Base-by-base conservation (phyloP, 2,329 filamentous ascomycete species). In the Claviceps sp. region DNA sequence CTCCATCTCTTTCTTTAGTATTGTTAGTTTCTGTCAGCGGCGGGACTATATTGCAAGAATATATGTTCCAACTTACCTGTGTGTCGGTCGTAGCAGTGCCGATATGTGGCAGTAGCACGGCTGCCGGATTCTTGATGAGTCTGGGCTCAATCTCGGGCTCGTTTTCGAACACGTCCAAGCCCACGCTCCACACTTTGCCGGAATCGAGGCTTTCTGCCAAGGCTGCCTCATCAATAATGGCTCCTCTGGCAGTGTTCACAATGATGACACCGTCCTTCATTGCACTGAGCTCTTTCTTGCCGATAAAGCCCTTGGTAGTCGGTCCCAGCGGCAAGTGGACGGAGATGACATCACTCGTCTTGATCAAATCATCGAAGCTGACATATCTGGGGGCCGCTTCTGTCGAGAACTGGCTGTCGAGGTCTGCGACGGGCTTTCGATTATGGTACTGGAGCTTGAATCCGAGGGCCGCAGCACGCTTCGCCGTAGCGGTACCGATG, bases 91-190 rank as follows among this genome's bases (percentile, higher is more conserved):
- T 85, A 65, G 74, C 79, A 0, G 82, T 87, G 0, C 83, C 83
- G 68, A 87, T 76, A 60, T 87, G 83, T 38, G 83, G 83, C 44
- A 86, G 65, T 18, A 86, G 67, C 52, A 84, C 68, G 0, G 82
- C 80, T 55, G 78, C 72, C 4, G 74, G 74, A 57, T 83, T 84
- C 49, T 66, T 66, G 2, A 84, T 52, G 16, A 87, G 66, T 1
- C 76, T 76, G 2, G 78, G 76, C 57, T 86, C 78, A 5, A 87
- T 68, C 55, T 73, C 69, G 0, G 83, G 83, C 63, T 81, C 78
- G 48, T 66, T 57, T 60, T 81, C 77, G 51, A 74, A 81, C 9
- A 81, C 77, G 55, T 81, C 78, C 36, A 81, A 60, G 0, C 77
- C 78, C 0, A 70, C 74, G 2, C 74, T 72, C 54, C 70, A 74